Base-by-base conservation (phyloP, 2,329 filamentous ascomycete genomes). In the Akanthomyces muscarius region DNA sequence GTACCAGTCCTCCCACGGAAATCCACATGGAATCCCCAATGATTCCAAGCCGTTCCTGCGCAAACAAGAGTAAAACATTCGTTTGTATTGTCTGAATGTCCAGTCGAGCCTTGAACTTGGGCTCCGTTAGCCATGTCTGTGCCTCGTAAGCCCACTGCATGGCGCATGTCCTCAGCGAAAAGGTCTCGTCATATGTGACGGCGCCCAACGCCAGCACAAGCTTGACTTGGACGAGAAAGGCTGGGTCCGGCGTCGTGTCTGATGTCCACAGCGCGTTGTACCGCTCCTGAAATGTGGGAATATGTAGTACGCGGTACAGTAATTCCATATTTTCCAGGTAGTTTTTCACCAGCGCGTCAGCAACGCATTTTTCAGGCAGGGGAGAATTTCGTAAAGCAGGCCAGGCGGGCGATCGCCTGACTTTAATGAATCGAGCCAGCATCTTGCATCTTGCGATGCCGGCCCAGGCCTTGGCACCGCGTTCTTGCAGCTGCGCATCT, bases 71-170 rank as follows among this genome's bases (percentile, higher is more conserved):
- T 0, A 83, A 69, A 2, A 81, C 70, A 7, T 75, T 73, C 0
- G 71, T 77, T 64, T 88, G 85, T 0, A 88, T 65, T n/a, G 75
- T 77, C 36, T 79, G 77, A 0, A 86, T 72, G 1, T 74, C 78
- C 0, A 87, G 73, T 0, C 78, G 73, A 0, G 78, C 75, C 64
- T 87, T 88, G 67, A 80, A 81, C 3, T 80, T 74, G 0, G 85
- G 85, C 5, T 78, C 77, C 0, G 80, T 79, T 0, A 83, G 58
- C 81, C 82, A 88, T 0, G 78, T 78, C 51, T 84, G 81, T 0
- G 80, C 84, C 65, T 86, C 83, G 61, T 83, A 82, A 0, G 86
- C 72, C 85, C 85, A 88, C 33, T 72, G 76, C n/a, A 80, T 73
- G 0, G 85, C 85, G 0, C 76, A 75, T 6, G 72, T 58, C 7